Evolutionary conservation across 208 protist genomes (phyloP), one percentile per base, ranked within the genome.

Genomic region (Leishmania martiniquensis): DNA sequence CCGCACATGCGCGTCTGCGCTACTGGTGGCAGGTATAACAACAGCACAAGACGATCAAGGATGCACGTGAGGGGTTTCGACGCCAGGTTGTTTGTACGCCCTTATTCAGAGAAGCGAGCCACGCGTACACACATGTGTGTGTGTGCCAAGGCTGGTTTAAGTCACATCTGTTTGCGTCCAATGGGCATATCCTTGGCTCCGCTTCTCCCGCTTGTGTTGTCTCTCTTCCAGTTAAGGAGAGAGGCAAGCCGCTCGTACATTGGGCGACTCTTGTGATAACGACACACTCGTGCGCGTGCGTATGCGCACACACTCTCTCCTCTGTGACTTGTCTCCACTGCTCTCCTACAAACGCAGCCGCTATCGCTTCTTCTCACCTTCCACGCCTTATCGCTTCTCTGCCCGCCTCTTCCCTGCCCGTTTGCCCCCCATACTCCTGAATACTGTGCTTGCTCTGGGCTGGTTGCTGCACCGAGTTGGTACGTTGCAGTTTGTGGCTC

Each of bases 341-440:
- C 32, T 59, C 52, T 49, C n/a, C n/a, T 29, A 9, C 13, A 25
- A 17, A 66, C 3, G 1, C 29, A 4, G 47, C 42, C 32, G 13
- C 20, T 17, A 29, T 55, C 54, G 42, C 65, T 63, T 25, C 66
- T 67, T 74, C 39, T 32, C 39, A 37, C 57, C 47, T 1, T 68
- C 34, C 39, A 47, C 39, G n/a, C 32, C n/a, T 78, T 51, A 39
- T 65, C 71, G 68, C 45, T 72, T 84, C 37, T 17, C 13, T 45
- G 25, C 17, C 51, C 12, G 4, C 9, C 55, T 22, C 25, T 45
- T 68, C 22, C 47, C 63, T 7, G 45, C 32, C n/a, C 29, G n/a
- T 72, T 29, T 15, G 12, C 47, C 37, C 47, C 10, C n/a, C n/a
- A n/a, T n/a, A n/a, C n/a, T n/a, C n/a, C 45, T 55, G 25, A n/a